A percentile compares a stretch with the other conserved stretches of the same genome.
These are phyloP conservation scores for Coniferiporia weirii DNA, from an alignment of 1,284 basidiomycete genomes.

Conservation along the genomic window DNA sequence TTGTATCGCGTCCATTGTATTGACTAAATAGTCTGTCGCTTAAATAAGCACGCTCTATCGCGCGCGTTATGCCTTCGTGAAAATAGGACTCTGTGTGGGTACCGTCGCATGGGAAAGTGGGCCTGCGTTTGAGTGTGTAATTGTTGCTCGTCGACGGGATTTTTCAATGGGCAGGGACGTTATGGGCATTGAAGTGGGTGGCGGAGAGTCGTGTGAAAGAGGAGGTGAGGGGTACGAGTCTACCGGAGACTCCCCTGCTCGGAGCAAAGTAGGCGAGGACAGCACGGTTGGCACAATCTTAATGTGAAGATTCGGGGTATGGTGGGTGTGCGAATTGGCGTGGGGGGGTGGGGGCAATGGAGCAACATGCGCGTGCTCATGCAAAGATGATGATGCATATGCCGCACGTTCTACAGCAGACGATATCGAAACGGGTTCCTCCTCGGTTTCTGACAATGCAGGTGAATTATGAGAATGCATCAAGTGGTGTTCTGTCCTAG, in stretches of 20 bases:
- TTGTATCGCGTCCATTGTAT: background rate
- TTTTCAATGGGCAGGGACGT: conserved; percentile 2
- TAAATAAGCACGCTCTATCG: background rate
- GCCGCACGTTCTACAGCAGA: conserved; percentile 17
- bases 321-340: conserved; percentile 15
- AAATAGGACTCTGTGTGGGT: background rate
- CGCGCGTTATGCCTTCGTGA: background rate
- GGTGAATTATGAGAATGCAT: conserved; percentile 39
- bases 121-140: background rate
- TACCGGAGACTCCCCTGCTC: conserved; percentile 31
- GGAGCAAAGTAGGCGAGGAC: conserved; percentile 14
- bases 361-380: conserved; percentile 11
- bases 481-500: conserved; percentile 49
- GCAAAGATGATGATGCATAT: conserved; percentile 17
- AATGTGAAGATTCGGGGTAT: conserved; percentile 29
- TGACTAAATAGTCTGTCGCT: background rate
- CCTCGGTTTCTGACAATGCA: conserved; percentile 19
- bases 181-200: conserved; percentile 23
- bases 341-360: conserved; percentile 12
- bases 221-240: conserved; percentile 76
- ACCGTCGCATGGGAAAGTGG: background rate
- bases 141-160: conserved; percentile 8
- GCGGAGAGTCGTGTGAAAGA: conserved; percentile 66
- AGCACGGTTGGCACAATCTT: conserved; percentile 26
- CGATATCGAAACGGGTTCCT: conserved; percentile 15